phyloP scores from a whole-genome alignment of 768 basidiomycete genomes.

The Amanita exitialis region DNA sequence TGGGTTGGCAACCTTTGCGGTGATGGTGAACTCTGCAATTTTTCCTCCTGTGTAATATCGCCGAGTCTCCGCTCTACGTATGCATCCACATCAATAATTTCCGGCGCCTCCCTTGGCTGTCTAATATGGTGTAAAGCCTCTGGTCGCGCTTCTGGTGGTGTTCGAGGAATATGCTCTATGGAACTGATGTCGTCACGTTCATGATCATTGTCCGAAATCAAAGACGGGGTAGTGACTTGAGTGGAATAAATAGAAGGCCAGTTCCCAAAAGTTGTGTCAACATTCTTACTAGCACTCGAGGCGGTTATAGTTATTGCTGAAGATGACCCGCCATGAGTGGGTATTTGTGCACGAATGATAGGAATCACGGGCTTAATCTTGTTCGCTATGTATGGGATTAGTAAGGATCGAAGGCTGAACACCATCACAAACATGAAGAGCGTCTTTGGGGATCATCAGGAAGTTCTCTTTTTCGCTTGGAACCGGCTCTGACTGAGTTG shows the following conservation, averaged over 20 bases:
- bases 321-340: too few species aligned
- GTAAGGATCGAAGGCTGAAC: neutral
- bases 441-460: constrained; percentile 4
- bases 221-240: constrained; percentile 51
- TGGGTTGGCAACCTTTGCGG: neutral
- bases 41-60: neutral
- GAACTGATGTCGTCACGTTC: constrained; percentile 38
- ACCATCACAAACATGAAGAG: constrained; percentile 10
- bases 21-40: neutral
- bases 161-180: constrained; percentile 41
- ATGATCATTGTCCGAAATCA: constrained; percentile 60
- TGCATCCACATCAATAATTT: constrained; percentile 29
- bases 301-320: neutral
- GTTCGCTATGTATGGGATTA: neutral
- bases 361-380: neutral
- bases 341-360: neutral
- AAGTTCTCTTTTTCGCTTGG: constrained; percentile 20
- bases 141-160: constrained; percentile 26
- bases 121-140: constrained; percentile 5
- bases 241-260: constrained; percentile 18
- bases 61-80: constrained; percentile 7
- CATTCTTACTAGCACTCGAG: constrained; percentile 2
- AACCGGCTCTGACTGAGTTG: constrained; percentile 9
- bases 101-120: constrained; percentile 7
- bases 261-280: constrained; percentile 7